Evolutionary conservation across 2,329 filamentous ascomycete species (phyloP).

Genomic region (Xylariales sp.): DNA sequence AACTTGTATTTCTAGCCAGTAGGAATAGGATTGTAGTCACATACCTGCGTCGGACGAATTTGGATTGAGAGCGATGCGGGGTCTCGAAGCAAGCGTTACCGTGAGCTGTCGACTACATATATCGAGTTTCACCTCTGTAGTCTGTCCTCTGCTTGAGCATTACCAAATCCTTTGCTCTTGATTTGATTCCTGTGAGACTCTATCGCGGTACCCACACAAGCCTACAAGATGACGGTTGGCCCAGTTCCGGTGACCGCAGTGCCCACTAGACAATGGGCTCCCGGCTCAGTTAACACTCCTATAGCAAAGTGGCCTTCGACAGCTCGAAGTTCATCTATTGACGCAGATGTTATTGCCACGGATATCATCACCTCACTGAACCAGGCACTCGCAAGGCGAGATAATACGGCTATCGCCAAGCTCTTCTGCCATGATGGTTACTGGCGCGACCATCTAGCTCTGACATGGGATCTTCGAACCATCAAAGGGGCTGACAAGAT

Average conservation of each 20-base stretch:
- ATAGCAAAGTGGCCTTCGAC: constrained; percentile 37
- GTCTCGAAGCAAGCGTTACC: too few relatives aligned
- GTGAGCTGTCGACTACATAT: too few relatives aligned
- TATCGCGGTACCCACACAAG: too few relatives aligned
- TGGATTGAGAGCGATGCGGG: too few relatives aligned
- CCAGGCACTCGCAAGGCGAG: constrained; percentile 26
- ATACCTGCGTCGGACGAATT: too few relatives aligned
- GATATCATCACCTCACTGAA: constrained; percentile 35
- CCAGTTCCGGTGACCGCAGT: not conserved
- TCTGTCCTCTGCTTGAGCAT: too few relatives aligned
- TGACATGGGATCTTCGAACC: constrained; percentile 53
- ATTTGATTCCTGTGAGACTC: too few relatives aligned
- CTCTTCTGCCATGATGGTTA: constrained; percentile 48
- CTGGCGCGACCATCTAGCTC: constrained; percentile 54
- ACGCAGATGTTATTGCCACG: constrained; percentile 32
- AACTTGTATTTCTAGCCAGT: too few relatives aligned
- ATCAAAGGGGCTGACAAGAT: constrained; percentile 41
- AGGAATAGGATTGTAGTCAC: too few relatives aligned
- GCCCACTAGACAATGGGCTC: constrained; percentile 10
- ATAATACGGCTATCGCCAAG: constrained; percentile 28
- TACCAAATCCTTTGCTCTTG: too few relatives aligned
- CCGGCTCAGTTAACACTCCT: constrained; percentile 33
- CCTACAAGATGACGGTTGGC: constrained; percentile 1
- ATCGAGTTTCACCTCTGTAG: too few relatives aligned
- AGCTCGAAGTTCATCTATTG: constrained; percentile 24